Base-by-base conservation (phyloP, 306 rosid genomes). In the Dalbergia cultrata region DNA sequence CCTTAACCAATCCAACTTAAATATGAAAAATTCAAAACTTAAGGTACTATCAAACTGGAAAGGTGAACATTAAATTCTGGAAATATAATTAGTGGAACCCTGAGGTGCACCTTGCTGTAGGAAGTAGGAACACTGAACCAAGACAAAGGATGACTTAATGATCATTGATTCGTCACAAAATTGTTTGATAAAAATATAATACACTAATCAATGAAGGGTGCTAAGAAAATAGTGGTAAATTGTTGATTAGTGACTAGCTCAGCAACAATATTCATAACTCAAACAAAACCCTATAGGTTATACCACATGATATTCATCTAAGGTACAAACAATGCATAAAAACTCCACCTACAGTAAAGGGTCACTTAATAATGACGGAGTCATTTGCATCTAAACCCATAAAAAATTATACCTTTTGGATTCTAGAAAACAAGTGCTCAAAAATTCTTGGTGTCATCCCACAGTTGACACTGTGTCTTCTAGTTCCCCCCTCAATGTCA, bases 361-460 rank as follows among this genome's bases (percentile, higher is more conserved):
- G 14, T 52, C 31, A 26, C 31, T 26, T 26, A 69, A 70, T 17
- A 52, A 31, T 41, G 34, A 50, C 68, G n/a, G 6, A 43, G 50
- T 12, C 45, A 66, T 45, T 22, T 26, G 60, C 41, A 41, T 79
- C 70, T 44, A 39, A 57, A 52, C 59, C 68, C 22, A 49, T 67
- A 76, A 39, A 6, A 77, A 63, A 41, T 4, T 44, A 37, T 80
- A 95, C 99, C 99, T 95, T 95, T 70, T 95, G 99, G 70, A 95
- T 92, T 83, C 98, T 91, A 44, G 98, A 82, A 89, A 95, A 95
- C 64, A 95, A 80, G 66, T 90, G 91, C 87, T 93, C 98, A 79
- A 95, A 95, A 13, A 95, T 97, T 88, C 99, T 87, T 34, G 99
- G 99, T 75, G 99, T 95, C 93, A 95, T 95, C 86, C 99, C 99